These are phyloP conservation scores for Aspergillus sp. DNA, from an alignment of 2,329 filamentous ascomycete genomes.

Conservation along the genomic window DNA sequence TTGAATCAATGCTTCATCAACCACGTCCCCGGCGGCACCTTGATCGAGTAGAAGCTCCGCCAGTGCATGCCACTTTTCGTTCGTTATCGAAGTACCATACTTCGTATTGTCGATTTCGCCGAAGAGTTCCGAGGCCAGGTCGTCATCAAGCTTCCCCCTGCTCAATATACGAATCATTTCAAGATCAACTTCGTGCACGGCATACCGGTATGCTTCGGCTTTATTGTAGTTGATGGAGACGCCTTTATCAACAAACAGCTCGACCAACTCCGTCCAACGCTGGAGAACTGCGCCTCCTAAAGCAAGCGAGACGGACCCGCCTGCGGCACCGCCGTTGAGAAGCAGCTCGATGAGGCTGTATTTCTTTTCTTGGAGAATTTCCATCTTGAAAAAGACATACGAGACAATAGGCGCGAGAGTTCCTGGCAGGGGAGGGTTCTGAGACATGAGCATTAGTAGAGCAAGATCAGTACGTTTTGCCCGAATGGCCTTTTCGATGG, in stretches of 20 bases:
- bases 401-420: slow-evolving; percentile 6
- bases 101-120: slow-evolving; percentile 1
- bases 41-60: slow-evolving; percentile 3
- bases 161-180: slow-evolving; percentile 1
- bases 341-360: slow-evolving; percentile 5
- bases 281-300: slow-evolving; percentile 1
- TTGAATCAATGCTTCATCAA: slow-evolving; percentile 4
- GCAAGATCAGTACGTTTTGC: slow-evolving; percentile 5
- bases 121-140: slow-evolving; percentile 5
- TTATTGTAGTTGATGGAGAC: slow-evolving; percentile 5
- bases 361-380: slow-evolving; percentile 1
- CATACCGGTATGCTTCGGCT: slow-evolving; percentile 4
- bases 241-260: slow-evolving; percentile 8
- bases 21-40: neutral
- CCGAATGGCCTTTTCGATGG: slow-evolving; percentile 6
- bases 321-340: slow-evolving; percentile 1
- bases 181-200: slow-evolving; percentile 4
- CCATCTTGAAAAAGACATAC: slow-evolving; percentile 7
- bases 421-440: neutral
- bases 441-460: slow-evolving; percentile 6
- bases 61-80: slow-evolving; percentile 2
- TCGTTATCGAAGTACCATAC: neutral
- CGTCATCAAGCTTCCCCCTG: neutral
- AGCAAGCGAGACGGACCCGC: slow-evolving; percentile 5
- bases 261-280: neutral